Evolutionary conservation across 495 filamentous ascomycete species (phyloP), one percentile per base, ranked within the genome.

Genomic region (Neurospora sp.): DNA sequence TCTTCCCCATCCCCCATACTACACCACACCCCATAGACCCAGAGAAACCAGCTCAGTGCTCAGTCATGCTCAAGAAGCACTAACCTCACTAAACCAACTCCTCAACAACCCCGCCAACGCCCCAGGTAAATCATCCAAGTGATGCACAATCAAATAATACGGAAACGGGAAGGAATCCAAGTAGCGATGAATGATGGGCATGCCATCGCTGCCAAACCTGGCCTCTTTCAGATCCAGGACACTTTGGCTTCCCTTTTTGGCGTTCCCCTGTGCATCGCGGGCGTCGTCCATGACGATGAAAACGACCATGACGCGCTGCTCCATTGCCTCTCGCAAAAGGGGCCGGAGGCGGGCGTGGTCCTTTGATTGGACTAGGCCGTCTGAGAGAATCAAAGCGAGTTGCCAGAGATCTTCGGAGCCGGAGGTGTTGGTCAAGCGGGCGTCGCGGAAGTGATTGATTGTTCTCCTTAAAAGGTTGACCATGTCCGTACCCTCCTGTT

Each of bases 231-330:
- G 85, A 76, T 96, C 91, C 74, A 97, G 79, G 72, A 98, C 94
- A 61, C 83, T 87, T 31, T 83, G 79, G 61, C 83, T 82, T 73
- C 80, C 81, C 70, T 77, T 79, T 76, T 74, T 71, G 35, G 70
- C 31, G 3, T 68, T 65, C 1, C 53, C 53, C 0, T 65, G 53
- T 0, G 53, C 70, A 1, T 70, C 75, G 0, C 86, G 85, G 8
- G 90, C 86, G 41, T 94, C 90, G 83, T 99, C 96, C 74, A 99
- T 91, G 74, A 99, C 91, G 68, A 99, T 91, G 76, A 98, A 99
- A 0, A 99, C 94, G 70, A 98, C 90, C 96, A 99, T 98, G 76
- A 99, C 94, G 10, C 93, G 85, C 81, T 97, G 93, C 80, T 97
- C 95, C 75, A 92, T 89, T 4, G 96, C 94, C 76, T 94, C 90